phyloP scores from a whole-genome alignment of 257 asterid species.

The Solanum virginianum region DNA sequence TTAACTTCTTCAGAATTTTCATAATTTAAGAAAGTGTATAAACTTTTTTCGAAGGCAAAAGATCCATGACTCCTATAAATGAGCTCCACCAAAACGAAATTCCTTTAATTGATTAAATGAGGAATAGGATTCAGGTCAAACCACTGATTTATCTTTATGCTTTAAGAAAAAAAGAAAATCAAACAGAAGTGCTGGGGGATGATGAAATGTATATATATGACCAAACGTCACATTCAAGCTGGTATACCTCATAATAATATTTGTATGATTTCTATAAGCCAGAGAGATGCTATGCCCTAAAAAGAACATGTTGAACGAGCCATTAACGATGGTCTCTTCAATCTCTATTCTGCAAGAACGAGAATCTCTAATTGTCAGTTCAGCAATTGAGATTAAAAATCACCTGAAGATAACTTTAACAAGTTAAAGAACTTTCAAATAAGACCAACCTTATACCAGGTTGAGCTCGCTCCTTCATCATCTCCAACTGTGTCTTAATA shows the following conservation, averaged over 20 bases:
- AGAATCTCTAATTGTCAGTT: neutral
- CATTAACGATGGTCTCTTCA: constrained; percentile 77
- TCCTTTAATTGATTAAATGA: neutral
- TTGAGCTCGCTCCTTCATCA: constrained; percentile 74
- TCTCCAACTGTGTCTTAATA: constrained; percentile 61
- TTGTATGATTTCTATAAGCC: constrained; percentile 72
- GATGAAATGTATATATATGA: neutral
- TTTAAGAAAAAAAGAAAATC: neutral
- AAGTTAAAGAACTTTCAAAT: neutral
- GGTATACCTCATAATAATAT: constrained; percentile 72
- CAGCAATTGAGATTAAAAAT: neutral
- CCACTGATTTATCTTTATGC: neutral
- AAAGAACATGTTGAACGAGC: constrained; percentile 81
- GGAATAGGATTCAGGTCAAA: neutral
- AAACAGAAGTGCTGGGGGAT: neutral
- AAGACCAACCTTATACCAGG: constrained; percentile 50
- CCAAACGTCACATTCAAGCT: neutral
- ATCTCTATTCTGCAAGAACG: constrained; percentile 68
- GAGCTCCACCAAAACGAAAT: neutral
- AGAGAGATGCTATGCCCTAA: constrained; percentile 69
- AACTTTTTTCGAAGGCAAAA: neutral
- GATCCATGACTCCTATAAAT: neutral
- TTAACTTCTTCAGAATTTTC: neutral
- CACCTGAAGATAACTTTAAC: neutral
- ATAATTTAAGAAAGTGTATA: neutral